A percentile compares a stretch with the other conserved stretches of the same genome.
phyloP scores from a whole-genome alignment of 2,329 filamentous ascomycete genomes.

The Xenoacremonium recifei region DNA sequence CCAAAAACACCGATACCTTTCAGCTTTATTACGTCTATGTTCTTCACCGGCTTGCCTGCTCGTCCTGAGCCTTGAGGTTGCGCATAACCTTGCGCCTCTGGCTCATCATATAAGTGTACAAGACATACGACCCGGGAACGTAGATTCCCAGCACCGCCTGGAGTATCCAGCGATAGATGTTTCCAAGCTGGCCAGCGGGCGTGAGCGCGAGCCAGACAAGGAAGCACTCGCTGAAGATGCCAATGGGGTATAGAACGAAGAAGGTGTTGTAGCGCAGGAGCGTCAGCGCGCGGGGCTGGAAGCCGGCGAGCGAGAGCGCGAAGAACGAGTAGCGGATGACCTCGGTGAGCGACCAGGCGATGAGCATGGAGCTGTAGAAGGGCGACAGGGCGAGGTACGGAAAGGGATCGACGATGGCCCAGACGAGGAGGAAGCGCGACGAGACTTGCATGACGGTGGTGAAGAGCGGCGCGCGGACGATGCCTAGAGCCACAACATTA shows the following conservation, averaged over 20 bases:
- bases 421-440: conserved; percentile 83
- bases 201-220: conserved; percentile 71
- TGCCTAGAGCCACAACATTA: conserved; percentile 47
- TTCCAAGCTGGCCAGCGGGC: conserved; percentile 50
- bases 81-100: conserved; percentile 81
- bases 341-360: conserved; percentile 89
- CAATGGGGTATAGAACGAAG: conserved; percentile 86
- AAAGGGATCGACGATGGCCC: conserved; percentile 77
- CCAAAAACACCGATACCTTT: too few relatives aligned
- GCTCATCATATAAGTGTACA: conserved; percentile 93
- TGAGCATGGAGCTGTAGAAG: conserved; percentile 74
- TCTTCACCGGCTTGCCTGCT: too few relatives aligned
- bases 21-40: too few relatives aligned
- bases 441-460: conserved; percentile 91
- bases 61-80: conserved; percentile 50
- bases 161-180: conserved; percentile 56
- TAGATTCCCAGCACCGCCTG: conserved; percentile 70
- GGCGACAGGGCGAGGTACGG: conserved; percentile 60
- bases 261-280: conserved; percentile 94
- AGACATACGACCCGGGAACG: conserved; percentile 76
- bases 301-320: conserved; percentile 65
- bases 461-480: conserved; percentile 80
- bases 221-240: conserved; percentile 83
- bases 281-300: conserved; percentile 63
- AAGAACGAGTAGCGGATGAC: conserved; percentile 94